Evolutionary conservation across 2,329 filamentous ascomycete species (phyloP).

Genomic region (Clonostachys solani): DNA sequence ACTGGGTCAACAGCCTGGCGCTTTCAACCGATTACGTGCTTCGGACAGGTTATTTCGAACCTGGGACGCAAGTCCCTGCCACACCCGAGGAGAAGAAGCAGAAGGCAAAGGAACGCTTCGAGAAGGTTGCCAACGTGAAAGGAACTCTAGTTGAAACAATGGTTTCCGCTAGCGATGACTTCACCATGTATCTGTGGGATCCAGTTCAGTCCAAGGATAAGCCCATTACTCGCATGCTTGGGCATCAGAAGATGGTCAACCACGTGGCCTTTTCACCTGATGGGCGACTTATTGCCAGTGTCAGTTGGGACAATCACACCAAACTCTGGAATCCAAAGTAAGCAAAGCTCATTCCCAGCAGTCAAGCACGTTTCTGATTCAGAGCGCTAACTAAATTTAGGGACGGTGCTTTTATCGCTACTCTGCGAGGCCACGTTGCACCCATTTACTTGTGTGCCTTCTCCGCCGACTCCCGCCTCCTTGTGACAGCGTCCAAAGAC

Average conservation of each 20-base stretch:
- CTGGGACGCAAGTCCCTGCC: conserved; percentile 59
- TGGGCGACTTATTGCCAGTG: conserved; percentile 79
- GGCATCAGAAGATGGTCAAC: conserved; percentile 96
- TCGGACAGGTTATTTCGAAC: conserved; percentile 82
- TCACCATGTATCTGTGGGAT: conserved; percentile 95
- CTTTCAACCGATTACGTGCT: conserved; percentile 90
- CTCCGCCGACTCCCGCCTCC: conserved; percentile 82
- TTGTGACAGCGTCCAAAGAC: conserved; percentile 87
- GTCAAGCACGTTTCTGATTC: neutral
- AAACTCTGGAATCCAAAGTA: conserved; percentile 84
- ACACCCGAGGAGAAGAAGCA: conserved; percentile 66
- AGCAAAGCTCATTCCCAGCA: conserved; percentile 35
- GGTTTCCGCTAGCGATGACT: conserved; percentile 90
- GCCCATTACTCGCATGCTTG: conserved; percentile 81
- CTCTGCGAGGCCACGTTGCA: conserved; percentile 81
- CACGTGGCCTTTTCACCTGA: conserved; percentile 94
- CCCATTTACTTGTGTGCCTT: conserved; percentile 92
- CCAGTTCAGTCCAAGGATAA: conserved; percentile 68
- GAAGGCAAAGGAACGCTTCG: conserved; percentile 78
- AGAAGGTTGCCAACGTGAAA: conserved; percentile 75
- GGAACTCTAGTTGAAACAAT: conserved; percentile 78
- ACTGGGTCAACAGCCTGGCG: conserved; percentile 94
- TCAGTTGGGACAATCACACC: conserved; percentile 90
- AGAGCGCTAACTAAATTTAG: conserved; percentile 22
- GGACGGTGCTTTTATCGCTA: conserved; percentile 76